phyloP scores from a whole-genome alignment of 2,329 filamentous ascomycete species.

The Venturia nashicola region DNA sequence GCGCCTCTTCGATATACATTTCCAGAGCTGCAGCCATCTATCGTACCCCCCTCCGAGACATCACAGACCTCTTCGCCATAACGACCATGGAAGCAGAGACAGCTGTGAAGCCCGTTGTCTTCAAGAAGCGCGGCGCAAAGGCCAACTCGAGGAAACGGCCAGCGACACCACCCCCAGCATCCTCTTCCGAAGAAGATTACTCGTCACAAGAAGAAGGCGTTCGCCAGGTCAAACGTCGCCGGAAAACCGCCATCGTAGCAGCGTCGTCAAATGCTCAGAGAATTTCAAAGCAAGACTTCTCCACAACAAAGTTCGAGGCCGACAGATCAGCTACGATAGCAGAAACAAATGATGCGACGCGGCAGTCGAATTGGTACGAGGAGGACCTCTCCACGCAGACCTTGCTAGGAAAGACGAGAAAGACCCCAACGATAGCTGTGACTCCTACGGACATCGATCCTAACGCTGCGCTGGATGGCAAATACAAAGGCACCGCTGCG shows the following conservation, averaged over 20 bases:
- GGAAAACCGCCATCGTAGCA: slow-evolving; percentile 57
- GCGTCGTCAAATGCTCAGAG: slow-evolving; percentile 44
- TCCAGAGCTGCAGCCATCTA: background rate
- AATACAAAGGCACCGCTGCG: slow-evolving; percentile 64
- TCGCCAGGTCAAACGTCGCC: slow-evolving; percentile 65
- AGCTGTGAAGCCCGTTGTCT: slow-evolving; percentile 38
- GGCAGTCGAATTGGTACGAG: slow-evolving; percentile 80
- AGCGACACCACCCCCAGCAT: slow-evolving; percentile 60
- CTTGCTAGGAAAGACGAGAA: slow-evolving; percentile 46
- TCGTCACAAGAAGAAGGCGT: slow-evolving; percentile 68
- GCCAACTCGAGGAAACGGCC: slow-evolving; percentile 71
- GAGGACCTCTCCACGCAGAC: slow-evolving; percentile 46
- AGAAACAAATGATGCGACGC: slow-evolving; percentile 75
- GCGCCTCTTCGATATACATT: background rate
- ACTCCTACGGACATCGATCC: background rate
- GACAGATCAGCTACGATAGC: slow-evolving; percentile 52
- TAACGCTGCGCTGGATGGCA: slow-evolving; percentile 37
- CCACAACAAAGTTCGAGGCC: slow-evolving; percentile 44
- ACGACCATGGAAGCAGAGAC: background rate
- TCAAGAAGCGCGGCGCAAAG: slow-evolving; percentile 78
- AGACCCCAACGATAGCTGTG: slow-evolving; percentile 15
- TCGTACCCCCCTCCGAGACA: background rate
- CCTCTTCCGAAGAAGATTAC: slow-evolving; percentile 48
- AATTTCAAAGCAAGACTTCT: background rate
- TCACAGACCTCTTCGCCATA: background rate